Conservation (phyloP, 2,329 filamentous ascomycete genomes). For the Diplodia scrobiculata region DNA sequence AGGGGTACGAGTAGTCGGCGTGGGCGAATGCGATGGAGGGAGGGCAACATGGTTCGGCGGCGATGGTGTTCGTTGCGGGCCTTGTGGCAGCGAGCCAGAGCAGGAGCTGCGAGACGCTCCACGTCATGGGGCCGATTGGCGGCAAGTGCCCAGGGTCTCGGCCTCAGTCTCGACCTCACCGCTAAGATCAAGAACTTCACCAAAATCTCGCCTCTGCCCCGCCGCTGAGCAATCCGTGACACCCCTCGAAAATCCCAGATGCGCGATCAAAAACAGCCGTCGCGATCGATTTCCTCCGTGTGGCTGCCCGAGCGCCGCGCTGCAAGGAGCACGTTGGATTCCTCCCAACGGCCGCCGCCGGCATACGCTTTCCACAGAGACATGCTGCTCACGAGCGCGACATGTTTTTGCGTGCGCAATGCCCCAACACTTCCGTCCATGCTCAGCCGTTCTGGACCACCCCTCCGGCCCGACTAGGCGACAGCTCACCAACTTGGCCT, state of each 20-base stretch:
- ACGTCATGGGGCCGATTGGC: conserved; percentile 17
- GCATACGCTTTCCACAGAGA: background rate
- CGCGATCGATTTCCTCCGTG: background rate
- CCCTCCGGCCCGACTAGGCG: background rate
- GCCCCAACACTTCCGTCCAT: conserved; percentile 5
- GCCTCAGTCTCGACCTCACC: background rate
- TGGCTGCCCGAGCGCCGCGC: background rate
- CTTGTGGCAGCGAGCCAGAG: conserved; percentile 10
- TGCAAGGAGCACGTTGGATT: conserved; percentile 3
- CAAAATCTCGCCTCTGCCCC: conserved; percentile 1
- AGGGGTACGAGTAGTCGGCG: background rate
- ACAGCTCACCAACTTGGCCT: background rate
- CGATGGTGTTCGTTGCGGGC: conserved; percentile 17
- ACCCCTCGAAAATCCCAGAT: background rate
- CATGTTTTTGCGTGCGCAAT: conserved; percentile 10
- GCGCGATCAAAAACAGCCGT: background rate
- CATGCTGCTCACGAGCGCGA: background rate
- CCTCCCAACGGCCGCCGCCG: background rate
- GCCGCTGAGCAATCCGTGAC: conserved; percentile 10
- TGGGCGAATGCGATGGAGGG: background rate
- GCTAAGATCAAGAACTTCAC: conserved; percentile 4
- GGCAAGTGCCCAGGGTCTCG: background rate
- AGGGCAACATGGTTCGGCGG: background rate
- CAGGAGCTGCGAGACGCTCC: conserved; percentile 15
- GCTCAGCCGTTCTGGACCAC: background rate